Base-by-base conservation (phyloP, 768 basidiomycete genomes). In the Coprinopsis strossmayeri region DNA sequence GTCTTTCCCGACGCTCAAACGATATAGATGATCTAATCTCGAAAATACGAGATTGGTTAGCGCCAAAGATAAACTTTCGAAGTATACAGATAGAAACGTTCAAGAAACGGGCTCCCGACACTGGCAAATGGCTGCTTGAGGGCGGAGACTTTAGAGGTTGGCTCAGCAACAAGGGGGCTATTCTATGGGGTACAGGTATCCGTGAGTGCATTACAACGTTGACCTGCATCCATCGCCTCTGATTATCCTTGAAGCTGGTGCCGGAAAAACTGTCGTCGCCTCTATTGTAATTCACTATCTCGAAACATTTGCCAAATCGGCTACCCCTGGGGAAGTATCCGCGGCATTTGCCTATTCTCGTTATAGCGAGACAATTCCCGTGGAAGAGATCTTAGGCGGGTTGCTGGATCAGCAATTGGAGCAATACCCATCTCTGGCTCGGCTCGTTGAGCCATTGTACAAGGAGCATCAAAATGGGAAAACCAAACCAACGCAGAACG, bases 121-220 rank as follows among this genome's bases (percentile, higher is more conserved):
- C 45, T 11, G 45, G 45, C 10, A 18, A n/a, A 7, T 34, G 45
- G 45, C 34, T 46, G 17, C n/a, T 32, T 2, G 17, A 23, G 17
- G 28, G 27, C 27, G 2, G 34, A 2, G 27, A 34, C 15, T 46
- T 30, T 25, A 27, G 3, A 17, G 17, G 10, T 3, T 46, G 45
- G 45, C n/a, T 32, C 10, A 17, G 15, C 7, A 46, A 7, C 30
- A 34, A 13, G n/a, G 13, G 26, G 2, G 30, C 18, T 27, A 32
- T 34, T 20, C 7, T 46, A 17, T 46, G 45, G 45, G 45, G 45
- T 5, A 46, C 27, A 15, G 45, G 45, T 17, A 46, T 34, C 17
- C 45, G 45, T 46, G 21, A 5, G n/a, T 18, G 28, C 9, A 20
- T 12, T 2, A 10, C 12, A 5, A 32, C 15, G 5, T 20, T 12